Evolutionary conservation across 176 grass and related monocot genomes (phyloP), one percentile per base, ranked within the genome.

Genomic region (Coix lacrymajobi): DNA sequence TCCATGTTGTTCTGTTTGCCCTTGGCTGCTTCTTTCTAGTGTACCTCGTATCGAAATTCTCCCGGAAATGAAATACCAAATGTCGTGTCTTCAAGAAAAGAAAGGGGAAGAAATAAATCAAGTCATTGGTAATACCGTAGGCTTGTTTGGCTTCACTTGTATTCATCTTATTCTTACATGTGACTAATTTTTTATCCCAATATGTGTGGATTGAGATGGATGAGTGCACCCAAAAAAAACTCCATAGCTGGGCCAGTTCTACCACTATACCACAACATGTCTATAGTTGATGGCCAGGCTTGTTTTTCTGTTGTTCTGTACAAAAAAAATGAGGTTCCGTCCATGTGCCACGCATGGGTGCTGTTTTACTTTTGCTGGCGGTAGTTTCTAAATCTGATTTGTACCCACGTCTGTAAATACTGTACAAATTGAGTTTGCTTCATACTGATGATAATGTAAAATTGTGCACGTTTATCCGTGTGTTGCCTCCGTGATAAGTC

Each of bases 1-100:
- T 94, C 46, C 88, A 91, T 86, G 87, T 98, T 0, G 84, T 95
- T 72, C 68, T 95, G 26, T 88, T 98, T 78, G 92, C 90, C n/a
- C 72, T 94, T 16, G 78, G 81, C 73, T 94, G 92, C 62, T 97
- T 94, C 44, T 94, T 94, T 71, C 76, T 92, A 58, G 88, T 94
- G 41, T 92, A 94, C 66, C 81, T 98, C 7, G 75, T 81, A 40
- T 91, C 90, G 3, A 98, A 98, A 65, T 94, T 93, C 78, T 92
- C 86, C 46, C 48, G 68, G 33, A 81, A 81, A 81, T 97, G 85
- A 97, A 43, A 61, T 66, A 71, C 44, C 33, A 71, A 62, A 2
- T 4, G 12, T 80, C 54, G n/a, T 52, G 40, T 60, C 79, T 32
- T 54, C 24, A 22, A 45, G 44, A 46, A 56, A 36, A 4, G 33